Evolutionary conservation across 1,284 basidiomycete genomes (phyloP), one percentile per base, ranked within the genome.

Genomic region (Pyrrhoderma lamaoense): DNA sequence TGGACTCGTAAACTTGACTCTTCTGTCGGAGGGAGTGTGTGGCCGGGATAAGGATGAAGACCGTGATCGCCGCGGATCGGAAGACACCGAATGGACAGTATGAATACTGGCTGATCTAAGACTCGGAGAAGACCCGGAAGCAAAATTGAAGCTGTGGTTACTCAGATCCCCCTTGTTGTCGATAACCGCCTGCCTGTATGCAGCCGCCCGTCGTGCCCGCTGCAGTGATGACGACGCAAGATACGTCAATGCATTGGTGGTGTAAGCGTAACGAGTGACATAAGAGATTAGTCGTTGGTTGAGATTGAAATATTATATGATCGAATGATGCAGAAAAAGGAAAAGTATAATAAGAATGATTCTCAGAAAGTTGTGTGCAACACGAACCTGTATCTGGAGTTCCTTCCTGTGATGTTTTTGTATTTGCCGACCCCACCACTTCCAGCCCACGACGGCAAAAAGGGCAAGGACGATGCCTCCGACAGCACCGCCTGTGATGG

Each of bases 381-480:
- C 11, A 38, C 38, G 36, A 34, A 36, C 74, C 46, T 60, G 59
- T 60, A 75, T 70, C 50, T 64, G 64, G 47, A 65, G 60, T 51
- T 67, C 58, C 57, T 68, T 67, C 36, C 59, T 61, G 49, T 69
- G 64, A 37, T 63, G 61, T 27, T 66, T 66, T 56, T 72, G 70
- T 53, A 74, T 71, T 27, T 63, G 63, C 57, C 63, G 66, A 14
- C 74, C 72, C 77, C 79, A 80, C 55, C 67, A 70, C 25, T 69
- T 63, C 76, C 76, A 82, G 18, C 63, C 65, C 36, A 72, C 54
- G 5, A 73, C 71, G 4, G 67, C 64, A 3, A 67, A 56, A 8
- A 78, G 52, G 5, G 75, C 77, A 14, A 81, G 64, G 8, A 70
- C 49, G 21, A 71, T 67, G 16, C 79, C 79, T 1, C 66, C 77